These are phyloP conservation scores for Malus hybrid DNA, from an alignment of 331 rosid genomes.

Conservation along the genomic window DNA sequence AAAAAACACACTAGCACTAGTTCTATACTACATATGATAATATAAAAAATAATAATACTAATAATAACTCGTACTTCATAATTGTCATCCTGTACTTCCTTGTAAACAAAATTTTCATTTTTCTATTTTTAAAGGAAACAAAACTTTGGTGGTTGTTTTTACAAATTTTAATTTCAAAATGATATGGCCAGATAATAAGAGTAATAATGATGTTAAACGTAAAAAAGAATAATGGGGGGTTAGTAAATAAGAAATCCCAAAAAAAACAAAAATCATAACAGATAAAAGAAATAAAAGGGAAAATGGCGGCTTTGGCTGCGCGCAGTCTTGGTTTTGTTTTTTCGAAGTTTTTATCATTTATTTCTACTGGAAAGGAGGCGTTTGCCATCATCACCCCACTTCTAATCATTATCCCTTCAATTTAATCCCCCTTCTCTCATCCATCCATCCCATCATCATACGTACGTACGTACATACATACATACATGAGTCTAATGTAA, in stretches of 20 bases:
- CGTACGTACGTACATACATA: no score
- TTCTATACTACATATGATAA: neutral
- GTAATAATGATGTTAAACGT: neutral
- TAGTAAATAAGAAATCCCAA: no score
- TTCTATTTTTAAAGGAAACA: no score
- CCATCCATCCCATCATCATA: neutral
- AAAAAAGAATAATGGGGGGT: no score
- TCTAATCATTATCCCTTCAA: conserved; percentile 40
- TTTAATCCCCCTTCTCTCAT: neutral
- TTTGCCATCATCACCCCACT: conserved; percentile 39
- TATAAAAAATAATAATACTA: neutral
- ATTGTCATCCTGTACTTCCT: no score
- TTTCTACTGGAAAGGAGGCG: conserved; percentile 14
- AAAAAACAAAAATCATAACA: neutral
- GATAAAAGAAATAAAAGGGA: neutral
- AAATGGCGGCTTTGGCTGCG: conserved; percentile 93
- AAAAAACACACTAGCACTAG: neutral
- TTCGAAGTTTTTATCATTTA: conserved; percentile 22
- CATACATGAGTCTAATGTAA: no score
- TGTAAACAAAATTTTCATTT: no score
- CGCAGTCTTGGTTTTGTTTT: conserved; percentile 23
- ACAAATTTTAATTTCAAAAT: no score
- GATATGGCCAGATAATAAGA: neutral
- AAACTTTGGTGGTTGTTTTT: no score
- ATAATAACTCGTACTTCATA: neutral